A percentile compares a stretch with the other conserved stretches of the same genome.
phyloP scores from a whole-genome alignment of 495 filamentous ascomycete genomes.

The Penicillium atrosanguineum region DNA sequence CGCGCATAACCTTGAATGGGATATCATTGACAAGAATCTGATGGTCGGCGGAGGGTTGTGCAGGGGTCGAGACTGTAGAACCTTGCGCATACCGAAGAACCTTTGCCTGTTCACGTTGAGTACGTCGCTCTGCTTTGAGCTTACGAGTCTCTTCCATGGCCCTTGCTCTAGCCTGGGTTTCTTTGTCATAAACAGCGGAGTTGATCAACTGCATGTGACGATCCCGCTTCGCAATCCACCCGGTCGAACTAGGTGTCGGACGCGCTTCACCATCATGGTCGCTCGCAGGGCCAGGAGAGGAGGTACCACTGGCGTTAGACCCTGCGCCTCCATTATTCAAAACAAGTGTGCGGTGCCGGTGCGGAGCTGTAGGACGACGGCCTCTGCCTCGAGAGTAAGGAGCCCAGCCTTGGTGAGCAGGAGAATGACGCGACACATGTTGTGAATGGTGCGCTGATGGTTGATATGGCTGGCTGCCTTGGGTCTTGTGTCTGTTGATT shows the following conservation, averaged over 20 bases:
- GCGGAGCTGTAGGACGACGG: constrained; percentile 42
- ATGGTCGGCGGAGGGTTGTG: constrained; percentile 44
- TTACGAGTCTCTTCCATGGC: constrained; percentile 71
- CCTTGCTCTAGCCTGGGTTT: constrained; percentile 63
- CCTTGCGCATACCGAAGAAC: constrained; percentile 45
- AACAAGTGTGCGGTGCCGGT: constrained; percentile 71
- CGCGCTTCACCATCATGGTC: constrained; percentile 31
- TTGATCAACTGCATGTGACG: constrained; percentile 91
- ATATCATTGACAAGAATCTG: constrained; percentile 75
- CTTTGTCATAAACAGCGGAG: constrained; percentile 74
- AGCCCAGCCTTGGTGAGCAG: constrained; percentile 47
- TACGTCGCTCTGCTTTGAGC: constrained; percentile 55
- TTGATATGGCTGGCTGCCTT: constrained; percentile 39
- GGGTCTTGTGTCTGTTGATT: constrained; percentile 80
- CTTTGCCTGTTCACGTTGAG: constrained; percentile 62
- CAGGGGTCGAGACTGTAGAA: constrained; percentile 30
- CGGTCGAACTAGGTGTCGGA: constrained; percentile 31
- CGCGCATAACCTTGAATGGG: constrained; percentile 69
- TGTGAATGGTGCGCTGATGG: constrained; percentile 24
- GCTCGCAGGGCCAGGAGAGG: constrained; percentile 36
- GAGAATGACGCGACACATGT: constrained; percentile 38
- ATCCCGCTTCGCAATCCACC: constrained; percentile 78
- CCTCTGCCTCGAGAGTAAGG: constrained; percentile 46
- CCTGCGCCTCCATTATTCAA: constrained; percentile 55
- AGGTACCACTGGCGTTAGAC: constrained; percentile 18